Percentiles rank a stretch among this genome's conserved stretches.
These are phyloP conservation scores for Eucalyptus sp. DNA, from an alignment of 345 rosid genomes.

Conservation along the genomic window DNA sequence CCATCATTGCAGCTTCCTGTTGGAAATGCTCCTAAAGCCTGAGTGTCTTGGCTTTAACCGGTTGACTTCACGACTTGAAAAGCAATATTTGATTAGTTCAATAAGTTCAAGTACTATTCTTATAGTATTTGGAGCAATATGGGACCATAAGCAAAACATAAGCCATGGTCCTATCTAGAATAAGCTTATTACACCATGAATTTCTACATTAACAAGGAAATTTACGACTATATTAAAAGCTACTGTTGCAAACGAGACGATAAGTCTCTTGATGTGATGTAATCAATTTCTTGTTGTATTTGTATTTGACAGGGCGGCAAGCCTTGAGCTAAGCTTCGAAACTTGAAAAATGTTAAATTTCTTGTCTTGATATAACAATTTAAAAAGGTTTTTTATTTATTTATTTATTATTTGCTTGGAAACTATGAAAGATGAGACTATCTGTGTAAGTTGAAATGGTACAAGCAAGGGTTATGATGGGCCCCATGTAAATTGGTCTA, in stretches of 20 bases:
- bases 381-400: not conserved
- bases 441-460: not conserved
- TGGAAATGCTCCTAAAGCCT: conserved; percentile 29
- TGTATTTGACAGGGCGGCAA: not conserved
- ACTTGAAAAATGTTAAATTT: not conserved
- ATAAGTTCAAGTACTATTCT: not conserved
- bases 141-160: not conserved
- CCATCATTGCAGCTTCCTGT: conserved; percentile 41
- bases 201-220: not conserved
- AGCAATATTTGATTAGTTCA: not conserved
- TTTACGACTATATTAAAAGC: not conserved
- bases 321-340: not conserved
- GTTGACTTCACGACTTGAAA: not conserved
- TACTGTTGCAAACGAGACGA: not conserved
- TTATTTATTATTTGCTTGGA: not conserved
- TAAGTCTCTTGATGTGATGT: not conserved
- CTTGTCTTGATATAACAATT: not conserved
- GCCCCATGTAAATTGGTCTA: not conserved
- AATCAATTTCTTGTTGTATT: not conserved
- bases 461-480: not conserved
- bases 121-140: not conserved
- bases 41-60: not conserved
- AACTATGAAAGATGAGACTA: not conserved
- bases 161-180: not conserved
- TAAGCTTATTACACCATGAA: not conserved